A percentile compares a stretch with the other conserved stretches of the same genome.
phyloP scores from a whole-genome alignment of 345 rosid species.

The Populus simonii region DNA sequence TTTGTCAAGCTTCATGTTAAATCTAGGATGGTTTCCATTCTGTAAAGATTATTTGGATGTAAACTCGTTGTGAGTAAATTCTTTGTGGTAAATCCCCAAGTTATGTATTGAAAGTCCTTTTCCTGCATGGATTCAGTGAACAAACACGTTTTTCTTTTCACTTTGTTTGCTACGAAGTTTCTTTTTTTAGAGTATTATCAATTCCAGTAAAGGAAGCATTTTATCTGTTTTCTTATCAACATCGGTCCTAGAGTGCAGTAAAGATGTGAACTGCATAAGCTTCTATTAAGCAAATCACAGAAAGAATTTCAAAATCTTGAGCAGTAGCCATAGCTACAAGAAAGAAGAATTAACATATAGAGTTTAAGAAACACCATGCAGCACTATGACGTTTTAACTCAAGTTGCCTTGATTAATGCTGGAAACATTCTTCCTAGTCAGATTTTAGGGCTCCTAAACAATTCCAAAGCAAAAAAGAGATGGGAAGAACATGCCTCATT shows the following conservation, averaged over 20 bases:
- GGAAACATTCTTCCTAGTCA: conserved; percentile 1
- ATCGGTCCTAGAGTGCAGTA: background rate
- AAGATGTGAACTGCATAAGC: conserved; percentile 17
- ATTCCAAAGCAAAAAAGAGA: background rate
- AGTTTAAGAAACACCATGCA: background rate
- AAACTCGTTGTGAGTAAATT: background rate
- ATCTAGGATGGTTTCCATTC: background rate
- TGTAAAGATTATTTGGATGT: background rate
- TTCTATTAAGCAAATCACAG: conserved; percentile 1
- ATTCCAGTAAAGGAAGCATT: too few species aligned
- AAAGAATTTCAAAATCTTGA: conserved; percentile 5
- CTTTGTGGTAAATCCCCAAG: too few species aligned
- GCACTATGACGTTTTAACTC: background rate
- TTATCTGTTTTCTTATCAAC: too few species aligned
- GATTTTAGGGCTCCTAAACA: background rate
- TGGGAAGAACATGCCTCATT: conserved; percentile 50
- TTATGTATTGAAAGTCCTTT: too few species aligned
- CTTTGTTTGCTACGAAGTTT: too few species aligned
- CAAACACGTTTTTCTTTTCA: too few species aligned
- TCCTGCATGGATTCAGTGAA: too few species aligned
- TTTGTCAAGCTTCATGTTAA: too few species aligned
- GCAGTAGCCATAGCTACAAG: conserved; percentile 6
- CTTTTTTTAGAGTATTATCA: too few species aligned
- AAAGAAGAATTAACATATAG: background rate
- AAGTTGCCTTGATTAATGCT: background rate